Evolutionary conservation across 306 rosid species (phyloP).

Genomic region (Medicago lupulina): DNA sequence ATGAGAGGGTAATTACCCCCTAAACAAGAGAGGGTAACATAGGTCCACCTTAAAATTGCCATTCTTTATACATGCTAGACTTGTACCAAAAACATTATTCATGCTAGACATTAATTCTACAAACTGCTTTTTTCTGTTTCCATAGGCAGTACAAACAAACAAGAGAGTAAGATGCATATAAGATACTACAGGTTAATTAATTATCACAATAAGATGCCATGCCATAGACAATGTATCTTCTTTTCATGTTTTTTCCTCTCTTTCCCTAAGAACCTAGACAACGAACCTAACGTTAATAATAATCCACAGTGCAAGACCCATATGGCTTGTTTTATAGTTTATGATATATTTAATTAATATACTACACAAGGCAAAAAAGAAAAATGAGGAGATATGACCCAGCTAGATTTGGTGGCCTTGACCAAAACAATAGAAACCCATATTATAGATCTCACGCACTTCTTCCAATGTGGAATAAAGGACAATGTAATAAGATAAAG

Average conservation of each 20-base stretch:
- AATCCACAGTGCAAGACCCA: conserved; percentile 48
- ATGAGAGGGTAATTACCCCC: too few relatives aligned
- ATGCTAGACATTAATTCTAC: neutral
- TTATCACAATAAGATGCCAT: conserved; percentile 37
- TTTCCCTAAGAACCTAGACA: conserved; percentile 40
- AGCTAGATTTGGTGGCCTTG: conserved; percentile 68
- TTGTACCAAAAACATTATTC: neutral
- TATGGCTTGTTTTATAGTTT: conserved; percentile 43
- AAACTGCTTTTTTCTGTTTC: neutral
- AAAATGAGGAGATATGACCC: conserved; percentile 45
- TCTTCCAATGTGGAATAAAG: conserved; percentile 61
- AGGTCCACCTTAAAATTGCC: too few relatives aligned
- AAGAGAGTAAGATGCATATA: conserved; percentile 49
- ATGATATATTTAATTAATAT: neutral
- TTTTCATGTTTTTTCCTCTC: conserved; percentile 35
- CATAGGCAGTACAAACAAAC: neutral
- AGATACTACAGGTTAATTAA: conserved; percentile 49
- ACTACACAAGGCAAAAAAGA: conserved; percentile 18
- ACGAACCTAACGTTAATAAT: conserved; percentile 47
- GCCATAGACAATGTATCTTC: conserved; percentile 47
- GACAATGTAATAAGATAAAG: conserved; percentile 63
- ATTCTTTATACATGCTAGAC: neutral
- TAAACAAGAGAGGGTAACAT: too few relatives aligned
- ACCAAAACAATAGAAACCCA: conserved; percentile 53
- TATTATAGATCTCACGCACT: conserved; percentile 59